Percentiles rank a stretch among this genome's conserved stretches.
phyloP scores from a whole-genome alignment of 257 asterid species.

The Ilex asprella region DNA sequence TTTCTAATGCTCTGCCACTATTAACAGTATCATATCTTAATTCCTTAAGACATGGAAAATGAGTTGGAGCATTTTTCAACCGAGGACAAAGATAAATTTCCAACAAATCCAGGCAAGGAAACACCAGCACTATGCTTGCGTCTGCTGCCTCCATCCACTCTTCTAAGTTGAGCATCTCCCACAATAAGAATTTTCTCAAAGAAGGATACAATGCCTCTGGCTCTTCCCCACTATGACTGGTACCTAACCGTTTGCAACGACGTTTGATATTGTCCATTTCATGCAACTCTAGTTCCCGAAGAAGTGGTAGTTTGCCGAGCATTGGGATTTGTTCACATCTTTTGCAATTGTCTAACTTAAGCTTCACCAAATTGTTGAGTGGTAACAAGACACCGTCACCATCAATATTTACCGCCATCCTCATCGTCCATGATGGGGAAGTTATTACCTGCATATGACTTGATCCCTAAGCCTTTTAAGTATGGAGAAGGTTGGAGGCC shows the following conservation, averaged over 20 bases:
- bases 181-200: not conserved
- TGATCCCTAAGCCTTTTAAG: too few species aligned
- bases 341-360: too few species aligned
- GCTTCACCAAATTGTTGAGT: too few species aligned
- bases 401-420: too few species aligned
- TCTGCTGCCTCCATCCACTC: not conserved
- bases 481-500: too few species aligned
- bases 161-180: not conserved
- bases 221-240: not conserved
- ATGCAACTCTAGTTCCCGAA: not conserved
- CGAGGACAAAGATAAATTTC: too few species aligned
- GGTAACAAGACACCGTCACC: too few species aligned
- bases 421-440: too few species aligned
- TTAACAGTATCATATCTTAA: not conserved
- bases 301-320: not conserved
- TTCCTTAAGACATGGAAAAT: not conserved
- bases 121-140: not conserved
- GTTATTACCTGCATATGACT: too few species aligned
- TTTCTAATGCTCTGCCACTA: not conserved
- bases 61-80: too few species aligned
- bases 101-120: too few species aligned
- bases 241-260: not conserved
- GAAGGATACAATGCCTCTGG: not conserved
- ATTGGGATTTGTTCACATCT: too few species aligned
- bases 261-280: not conserved